Evolutionary conservation across 2,329 filamentous ascomycete species (phyloP), one percentile per base, ranked within the genome.

Genomic region (Stagonosporopsis tanaceti): DNA sequence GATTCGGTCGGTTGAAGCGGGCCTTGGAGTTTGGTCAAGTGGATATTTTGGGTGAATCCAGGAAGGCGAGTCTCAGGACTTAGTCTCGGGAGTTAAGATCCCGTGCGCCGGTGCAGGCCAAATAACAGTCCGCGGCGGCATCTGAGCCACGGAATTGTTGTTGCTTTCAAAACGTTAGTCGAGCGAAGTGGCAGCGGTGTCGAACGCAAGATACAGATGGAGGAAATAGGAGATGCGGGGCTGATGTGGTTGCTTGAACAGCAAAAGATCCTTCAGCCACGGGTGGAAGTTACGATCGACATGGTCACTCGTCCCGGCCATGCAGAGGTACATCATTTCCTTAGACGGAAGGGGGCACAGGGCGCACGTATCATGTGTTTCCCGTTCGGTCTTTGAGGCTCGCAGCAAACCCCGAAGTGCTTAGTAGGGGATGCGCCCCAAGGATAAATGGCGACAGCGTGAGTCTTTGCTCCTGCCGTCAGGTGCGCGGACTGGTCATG

Each of bases 241-340:
- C 35, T 32, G 44, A 30, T 45, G 50, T 27, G 25, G 44, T 35
- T 57, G 37, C 34, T 50, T 15, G 25, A 48, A 38, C 47, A 38
- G 15, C 44, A 32, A 39, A 24, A 39, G 50, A 48, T 53, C 44
- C 44, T 57, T 57, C 17, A 32, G 14, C 42, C 38, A n/a, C 30
- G 48, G 40, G 48, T 48, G 48, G 54, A 52, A 52, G 48, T 52
- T 57, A 32, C 37, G 54, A 57, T 57, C 54, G 48, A 41, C 54
- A 35, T 14, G 27, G n/a, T 42, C 47, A 44, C 47, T 47, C 37
- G 11, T 56, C 46, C 41, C 45, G 47, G 47, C 35, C 32, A 15
- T 20, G 35, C 53, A 50, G 45, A 48, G 3, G 44, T 48, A 25
- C 54, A 57, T 57, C 48, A 53, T 44, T 53, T 52, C 54, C 48